Evolutionary conservation across 768 basidiomycete species (phyloP).

Genomic region (Chlorophyllum brunneum): DNA sequence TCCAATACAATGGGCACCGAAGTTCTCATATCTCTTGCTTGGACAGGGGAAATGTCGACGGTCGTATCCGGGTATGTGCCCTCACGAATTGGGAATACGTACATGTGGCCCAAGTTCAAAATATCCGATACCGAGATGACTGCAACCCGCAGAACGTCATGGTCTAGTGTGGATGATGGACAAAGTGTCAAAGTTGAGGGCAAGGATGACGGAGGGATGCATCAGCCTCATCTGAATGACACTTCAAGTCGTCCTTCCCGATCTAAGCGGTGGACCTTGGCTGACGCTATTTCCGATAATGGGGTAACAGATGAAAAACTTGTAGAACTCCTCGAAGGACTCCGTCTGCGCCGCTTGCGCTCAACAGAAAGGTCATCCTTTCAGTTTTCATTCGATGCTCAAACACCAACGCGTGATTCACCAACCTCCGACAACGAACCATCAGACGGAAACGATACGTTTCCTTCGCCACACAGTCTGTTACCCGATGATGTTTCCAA

Average conservation of each 20-base stretch:
- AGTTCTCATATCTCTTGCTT: conserved; percentile 27
- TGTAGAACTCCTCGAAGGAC: conserved; percentile 8
- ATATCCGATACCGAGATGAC: conserved; percentile 2
- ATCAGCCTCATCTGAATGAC: background rate
- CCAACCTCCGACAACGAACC: conserved; percentile 3
- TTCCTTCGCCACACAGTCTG: too few relatives aligned
- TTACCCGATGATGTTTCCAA: conserved; percentile 1
- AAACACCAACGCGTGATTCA: conserved; percentile 22
- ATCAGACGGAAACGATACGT: background rate
- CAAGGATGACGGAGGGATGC: background rate
- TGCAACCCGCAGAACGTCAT: background rate
- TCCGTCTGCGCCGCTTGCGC: background rate
- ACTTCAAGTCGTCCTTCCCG: background rate
- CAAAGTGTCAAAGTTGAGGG: background rate
- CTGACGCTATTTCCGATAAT: conserved; percentile 3
- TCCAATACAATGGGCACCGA: conserved; percentile 24
- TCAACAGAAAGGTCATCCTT: background rate
- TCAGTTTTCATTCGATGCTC: conserved; percentile 4
- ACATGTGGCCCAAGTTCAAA: conserved; percentile 9
- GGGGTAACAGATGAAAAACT: conserved; percentile 1
- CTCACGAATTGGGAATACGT: conserved; percentile 7
- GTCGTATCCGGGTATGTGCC: conserved; percentile 13
- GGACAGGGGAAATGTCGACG: conserved; percentile 23
- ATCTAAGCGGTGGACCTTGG: background rate
- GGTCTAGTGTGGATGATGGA: background rate